Base-by-base conservation (phyloP, 768 basidiomycete species). In the Pleurotus tuber-regium region DNA sequence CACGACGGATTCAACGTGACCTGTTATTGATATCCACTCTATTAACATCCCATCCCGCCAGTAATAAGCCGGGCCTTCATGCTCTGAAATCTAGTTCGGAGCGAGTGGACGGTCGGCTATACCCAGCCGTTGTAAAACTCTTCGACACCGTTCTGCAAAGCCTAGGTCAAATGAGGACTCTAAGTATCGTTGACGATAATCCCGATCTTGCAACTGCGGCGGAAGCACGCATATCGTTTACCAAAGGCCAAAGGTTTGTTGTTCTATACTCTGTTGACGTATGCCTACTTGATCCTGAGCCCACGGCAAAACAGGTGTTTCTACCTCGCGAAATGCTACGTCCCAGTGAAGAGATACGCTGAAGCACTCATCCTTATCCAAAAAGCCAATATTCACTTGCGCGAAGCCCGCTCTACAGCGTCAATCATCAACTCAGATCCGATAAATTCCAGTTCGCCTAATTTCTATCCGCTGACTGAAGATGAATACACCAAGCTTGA, bases 1-100 rank as follows among this genome's bases (percentile, higher is more conserved):
- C 90, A 16, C 81, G 86, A 46, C 89, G 95, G 7, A 92, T 92
- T 46, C 84, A 93, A 62, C 87, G 95, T 12, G 95, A 98, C 62
- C 77, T 92, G 3, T 78, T 93, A 19, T 79, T 97, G 42, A 78
- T 88, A 54, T 80, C 79, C 19, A 82, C 87, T 1, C 74, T 86
- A 2, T 72, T 88, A 33, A 63, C 72, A 5, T 77, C 70, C 4
- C 76, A 78, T 51, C 68, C 59, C 1, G 54, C 62, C 41, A 64
- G 66, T 30, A 63, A 61, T 59, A 19, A 38, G 36, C 48, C 54
- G 30, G 12, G 59, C 24, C 36, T 42, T 21, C 39, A 36, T 57
- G 54, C 25, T 54, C 23, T 57, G 40, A 47, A 30, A 30, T 43
- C 51, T 5, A 61, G 54, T 18, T 24, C 46, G 2, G 75, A 77